phyloP scores from a whole-genome alignment of 352 stramenopile species.

The Pythium brachiatum region DNA sequence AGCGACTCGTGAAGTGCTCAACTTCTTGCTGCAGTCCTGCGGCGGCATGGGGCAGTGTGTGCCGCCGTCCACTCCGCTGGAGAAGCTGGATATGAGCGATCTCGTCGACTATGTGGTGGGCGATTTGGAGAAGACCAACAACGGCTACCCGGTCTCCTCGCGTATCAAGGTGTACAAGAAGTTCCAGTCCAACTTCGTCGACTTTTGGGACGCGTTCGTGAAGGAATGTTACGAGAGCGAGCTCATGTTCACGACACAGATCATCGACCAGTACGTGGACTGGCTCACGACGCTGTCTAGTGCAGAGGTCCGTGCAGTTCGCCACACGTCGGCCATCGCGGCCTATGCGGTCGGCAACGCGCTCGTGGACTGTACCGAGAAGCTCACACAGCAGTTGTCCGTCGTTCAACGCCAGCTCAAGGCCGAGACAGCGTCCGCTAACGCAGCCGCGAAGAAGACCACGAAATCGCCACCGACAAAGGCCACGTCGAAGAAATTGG shows the following conservation, averaged over 20 bases:
- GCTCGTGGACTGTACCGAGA: conserved; percentile 50
- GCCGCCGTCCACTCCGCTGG: conserved; percentile 45
- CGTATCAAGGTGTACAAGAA: conserved; percentile 53
- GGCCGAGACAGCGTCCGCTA: conserved; percentile 33
- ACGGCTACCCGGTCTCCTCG: conserved; percentile 69
- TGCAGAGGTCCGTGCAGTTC: conserved; percentile 78
- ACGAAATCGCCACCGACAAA: conserved; percentile 19
- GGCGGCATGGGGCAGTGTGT: conserved; percentile 52
- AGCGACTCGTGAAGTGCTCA: conserved; percentile 67
- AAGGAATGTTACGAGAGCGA: conserved; percentile 81
- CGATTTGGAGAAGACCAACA: conserved; percentile 56
- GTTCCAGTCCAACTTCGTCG: conserved; percentile 62
- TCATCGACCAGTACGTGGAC: conserved; percentile 67
- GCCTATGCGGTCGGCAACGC: conserved; percentile 63
- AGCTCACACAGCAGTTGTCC: conserved; percentile 57
- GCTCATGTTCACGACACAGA: conserved; percentile 64
- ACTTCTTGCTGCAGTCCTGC: conserved; percentile 77
- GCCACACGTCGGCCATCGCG: conserved; percentile 74
- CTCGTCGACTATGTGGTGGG: conserved; percentile 63
- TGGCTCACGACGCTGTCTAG: conserved; percentile 84
- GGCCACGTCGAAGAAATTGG: conserved; percentile 40
- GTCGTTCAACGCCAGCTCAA: conserved; percentile 73
- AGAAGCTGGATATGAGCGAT: conserved; percentile 71
- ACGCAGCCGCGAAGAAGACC: conserved; percentile 18
- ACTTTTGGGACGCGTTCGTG: conserved; percentile 80